Conservation (phyloP, 225 moss, liverwort and hornwort species). For the Anthoceros angustus region DNA sequence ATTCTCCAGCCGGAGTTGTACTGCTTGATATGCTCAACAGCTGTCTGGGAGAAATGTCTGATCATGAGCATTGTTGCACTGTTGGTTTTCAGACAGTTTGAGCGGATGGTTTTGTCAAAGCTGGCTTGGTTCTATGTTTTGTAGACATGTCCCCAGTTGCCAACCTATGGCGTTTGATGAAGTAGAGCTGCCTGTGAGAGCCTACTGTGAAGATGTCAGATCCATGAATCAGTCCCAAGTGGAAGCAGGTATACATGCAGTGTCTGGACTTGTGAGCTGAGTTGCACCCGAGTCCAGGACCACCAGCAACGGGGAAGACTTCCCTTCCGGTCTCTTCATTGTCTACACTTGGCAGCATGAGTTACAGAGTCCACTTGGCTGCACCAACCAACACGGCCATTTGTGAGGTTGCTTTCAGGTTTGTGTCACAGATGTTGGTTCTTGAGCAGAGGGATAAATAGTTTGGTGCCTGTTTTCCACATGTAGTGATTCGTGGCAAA, state of each 20-base stretch:
- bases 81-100: too few species aligned
- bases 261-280: slow-evolving; percentile 20
- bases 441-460: not conserved
- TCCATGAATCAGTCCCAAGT: slow-evolving; percentile 34
- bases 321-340: not conserved
- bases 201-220: slow-evolving; percentile 26
- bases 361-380: not conserved
- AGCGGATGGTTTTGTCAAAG: too few species aligned
- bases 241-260: slow-evolving; percentile 24
- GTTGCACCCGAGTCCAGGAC: slow-evolving; percentile 33
- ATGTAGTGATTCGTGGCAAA: not conserved
- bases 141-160: not conserved
- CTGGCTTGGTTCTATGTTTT: not conserved
- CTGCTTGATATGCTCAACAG: too few species aligned
- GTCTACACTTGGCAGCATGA: not conserved
- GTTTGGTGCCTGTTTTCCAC: slow-evolving; percentile 10
- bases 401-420: slow-evolving; percentile 32
- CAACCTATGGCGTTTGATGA: slow-evolving; percentile 4
- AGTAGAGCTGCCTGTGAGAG: slow-evolving; percentile 12
- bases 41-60: too few species aligned
- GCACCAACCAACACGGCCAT: slow-evolving; percentile 32
- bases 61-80: too few species aligned
- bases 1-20: too few species aligned
- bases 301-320: slow-evolving; percentile 18
- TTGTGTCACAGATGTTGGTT: slow-evolving; percentile 14